A percentile compares a stretch with the other conserved stretches of the same genome.
phyloP scores from a whole-genome alignment of 1,284 basidiomycete genomes.

The Termitomyces sp. region DNA sequence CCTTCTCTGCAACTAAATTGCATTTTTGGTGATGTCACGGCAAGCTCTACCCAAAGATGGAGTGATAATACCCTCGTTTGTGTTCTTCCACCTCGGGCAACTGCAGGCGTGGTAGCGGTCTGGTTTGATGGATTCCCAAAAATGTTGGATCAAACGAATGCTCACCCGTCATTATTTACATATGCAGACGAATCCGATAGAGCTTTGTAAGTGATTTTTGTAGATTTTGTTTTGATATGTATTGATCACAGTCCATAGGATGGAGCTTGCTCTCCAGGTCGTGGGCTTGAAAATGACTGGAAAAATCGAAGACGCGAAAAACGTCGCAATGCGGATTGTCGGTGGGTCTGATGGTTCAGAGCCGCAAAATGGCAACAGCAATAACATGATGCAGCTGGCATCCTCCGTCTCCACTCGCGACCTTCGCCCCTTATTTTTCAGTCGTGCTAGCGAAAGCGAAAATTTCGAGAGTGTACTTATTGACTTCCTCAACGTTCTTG shows the following conservation, averaged over 20 bases:
- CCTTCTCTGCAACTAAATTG: constrained; percentile 66
- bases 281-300: constrained; percentile 97
- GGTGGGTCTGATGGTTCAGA: constrained; percentile 50
- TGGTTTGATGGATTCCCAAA: constrained; percentile 74
- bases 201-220: constrained; percentile 58
- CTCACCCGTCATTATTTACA: constrained; percentile 68
- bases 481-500: constrained; percentile 73
- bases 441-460: constrained; percentile 45
- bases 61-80: constrained; percentile 94
- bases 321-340: constrained; percentile 84
- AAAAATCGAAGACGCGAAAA: constrained; percentile 87
- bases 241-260: constrained; percentile 40
- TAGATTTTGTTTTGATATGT: constrained; percentile 7
- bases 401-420: constrained; percentile 39
- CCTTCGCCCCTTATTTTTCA: constrained; percentile 48
- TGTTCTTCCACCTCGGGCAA: constrained; percentile 78
- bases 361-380: constrained; percentile 26
- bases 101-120: constrained; percentile 87
- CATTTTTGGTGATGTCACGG: constrained; percentile 82
- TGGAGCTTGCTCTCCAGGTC: constrained; percentile 93
- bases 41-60: constrained; percentile 87
- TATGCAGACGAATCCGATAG: constrained; percentile 90
- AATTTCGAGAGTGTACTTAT: constrained; percentile 77
- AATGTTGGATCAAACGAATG: constrained; percentile 42
- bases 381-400: constrained; percentile 51